Conservation (phyloP, 225 moss, liverwort and hornwort species). For the Pseudisothecium myosuroides region DNA sequence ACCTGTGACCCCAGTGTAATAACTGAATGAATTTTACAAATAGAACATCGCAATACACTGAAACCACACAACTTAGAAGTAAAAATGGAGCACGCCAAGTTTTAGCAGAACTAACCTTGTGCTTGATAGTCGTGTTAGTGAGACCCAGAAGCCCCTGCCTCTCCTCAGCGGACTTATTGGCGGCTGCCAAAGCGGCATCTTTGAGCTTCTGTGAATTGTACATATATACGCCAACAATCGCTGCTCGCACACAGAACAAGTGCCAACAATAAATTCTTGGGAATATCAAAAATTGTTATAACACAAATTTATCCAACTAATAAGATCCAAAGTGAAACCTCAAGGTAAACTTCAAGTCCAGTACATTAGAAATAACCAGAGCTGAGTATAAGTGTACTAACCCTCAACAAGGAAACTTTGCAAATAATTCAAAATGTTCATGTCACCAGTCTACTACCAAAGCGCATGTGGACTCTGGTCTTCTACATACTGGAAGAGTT, state of each 20-base stretch:
- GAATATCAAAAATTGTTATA: background rate
- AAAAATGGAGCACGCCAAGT: background rate
- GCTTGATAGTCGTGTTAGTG: constrained; percentile 11
- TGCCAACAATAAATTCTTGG: background rate
- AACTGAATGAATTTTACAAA: background rate
- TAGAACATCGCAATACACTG: background rate
- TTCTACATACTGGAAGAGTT: background rate
- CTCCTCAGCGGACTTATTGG: constrained; percentile 10
- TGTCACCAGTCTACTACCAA: background rate
- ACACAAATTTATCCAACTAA: background rate
- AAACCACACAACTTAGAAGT: background rate
- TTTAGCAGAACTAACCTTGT: constrained; percentile 15
- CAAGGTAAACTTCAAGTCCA: background rate
- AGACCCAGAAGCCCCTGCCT: constrained; percentile 14
- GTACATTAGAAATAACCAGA: background rate
- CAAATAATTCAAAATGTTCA: background rate
- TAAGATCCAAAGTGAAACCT: background rate
- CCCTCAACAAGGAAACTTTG: background rate
- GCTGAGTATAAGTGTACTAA: background rate
- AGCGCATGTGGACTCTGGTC: background rate
- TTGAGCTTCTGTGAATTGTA: constrained; percentile 46
- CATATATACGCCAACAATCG: constrained; percentile 38
- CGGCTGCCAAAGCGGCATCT: constrained; percentile 9
- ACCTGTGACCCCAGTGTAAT: background rate
- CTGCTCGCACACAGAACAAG: constrained; percentile 1